Base-by-base conservation (phyloP, 805 yeast species). In the Candida silvicultrix region DNA sequence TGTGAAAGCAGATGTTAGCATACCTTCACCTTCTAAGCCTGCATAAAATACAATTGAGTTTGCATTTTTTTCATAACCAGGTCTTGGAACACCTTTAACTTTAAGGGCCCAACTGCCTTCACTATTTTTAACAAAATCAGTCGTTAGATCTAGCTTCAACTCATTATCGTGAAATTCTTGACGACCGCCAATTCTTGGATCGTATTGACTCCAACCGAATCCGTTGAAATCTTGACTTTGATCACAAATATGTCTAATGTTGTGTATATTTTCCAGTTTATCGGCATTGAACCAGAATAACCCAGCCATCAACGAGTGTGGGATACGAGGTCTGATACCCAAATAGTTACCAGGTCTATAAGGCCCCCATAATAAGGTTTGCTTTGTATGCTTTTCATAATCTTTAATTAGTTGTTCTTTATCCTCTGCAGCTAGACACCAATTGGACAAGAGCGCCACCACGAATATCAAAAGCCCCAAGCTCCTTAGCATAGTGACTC, bases 191-290 rank as follows among this genome's bases (percentile, higher is more conserved):
- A 65, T 42, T 51, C 98, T 74, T 5, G 97, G 89, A 60, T 94
- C 98, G 62, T 85, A 94, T 34, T 72, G 68, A n/a, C 77, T 72
- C 97, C 97, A 94, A 22, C 90, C 88, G 54, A 86, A 92, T 45
- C 77, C 80, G 21, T 72, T 73, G 67, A 89, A 71, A 42, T 80
- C 75, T 56, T 89, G 92, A 34, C 69, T 69, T 54, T 82, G 89
- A 44, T 83, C 88, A 57, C 89, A 86, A 45, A 76, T 73, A 63
- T 89, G 96, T 54, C 96, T 78, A 21, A 84, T 63, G 20, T 71
- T 66, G 5, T 71, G 65, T 12, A 87, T 55, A 1, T 84, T 84
- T 5, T 67, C 64, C 48, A 75, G 70, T 25, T 69, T 65, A 49
- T 85, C 83, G 5, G 78, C 74, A 57, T 82, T 81, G 67, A 80